Percentiles rank a stretch among this genome's conserved stretches.
Conservation (phyloP, 352 stramenopile genomes). For the Phytophthora sp. region DNA sequence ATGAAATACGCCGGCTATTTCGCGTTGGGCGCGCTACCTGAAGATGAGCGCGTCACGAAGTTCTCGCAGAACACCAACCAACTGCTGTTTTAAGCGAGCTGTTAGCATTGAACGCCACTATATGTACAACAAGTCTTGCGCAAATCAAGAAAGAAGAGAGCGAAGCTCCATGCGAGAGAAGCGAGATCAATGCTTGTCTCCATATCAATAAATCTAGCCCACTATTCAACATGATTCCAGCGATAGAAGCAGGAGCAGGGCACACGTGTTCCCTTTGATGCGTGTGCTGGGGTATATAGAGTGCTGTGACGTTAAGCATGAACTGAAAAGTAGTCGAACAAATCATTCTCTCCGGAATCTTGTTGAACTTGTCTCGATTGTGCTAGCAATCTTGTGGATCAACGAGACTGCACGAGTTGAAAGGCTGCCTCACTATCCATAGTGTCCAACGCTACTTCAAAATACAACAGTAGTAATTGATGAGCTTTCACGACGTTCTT, state of each 20-base stretch:
- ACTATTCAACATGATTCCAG: conserved; percentile 32
- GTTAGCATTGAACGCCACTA: conserved; percentile 18
- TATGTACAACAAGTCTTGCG: conserved; percentile 33
- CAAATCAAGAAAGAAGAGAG: conserved; percentile 29
- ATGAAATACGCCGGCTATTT: conserved; percentile 78
- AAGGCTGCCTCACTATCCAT: too few relatives aligned
- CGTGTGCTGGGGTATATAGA: conserved; percentile 23
- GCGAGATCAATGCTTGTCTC: conserved; percentile 29
- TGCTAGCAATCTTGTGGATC: too few relatives aligned
- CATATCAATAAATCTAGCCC: conserved; percentile 42
- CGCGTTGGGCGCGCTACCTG: conserved; percentile 59
- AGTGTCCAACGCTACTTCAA: too few relatives aligned
- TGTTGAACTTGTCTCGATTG: too few relatives aligned
- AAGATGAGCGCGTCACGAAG: conserved; percentile 56
- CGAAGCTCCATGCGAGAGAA: conserved; percentile 26
- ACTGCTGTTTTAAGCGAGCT: conserved; percentile 34
- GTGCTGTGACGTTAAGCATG: conserved; percentile 15
- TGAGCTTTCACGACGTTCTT: too few relatives aligned
- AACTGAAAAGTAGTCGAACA: conserved; percentile 26
- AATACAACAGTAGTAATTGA: too few relatives aligned
- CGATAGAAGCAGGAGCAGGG: conserved; percentile 32
- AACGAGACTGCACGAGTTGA: too few relatives aligned
- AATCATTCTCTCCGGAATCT: neutral
- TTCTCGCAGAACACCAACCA: conserved; percentile 53
- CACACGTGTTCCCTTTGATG: conserved; percentile 16